Conservation (phyloP, 2,329 filamentous ascomycete genomes). For the Fusarium vanettenii region DNA sequence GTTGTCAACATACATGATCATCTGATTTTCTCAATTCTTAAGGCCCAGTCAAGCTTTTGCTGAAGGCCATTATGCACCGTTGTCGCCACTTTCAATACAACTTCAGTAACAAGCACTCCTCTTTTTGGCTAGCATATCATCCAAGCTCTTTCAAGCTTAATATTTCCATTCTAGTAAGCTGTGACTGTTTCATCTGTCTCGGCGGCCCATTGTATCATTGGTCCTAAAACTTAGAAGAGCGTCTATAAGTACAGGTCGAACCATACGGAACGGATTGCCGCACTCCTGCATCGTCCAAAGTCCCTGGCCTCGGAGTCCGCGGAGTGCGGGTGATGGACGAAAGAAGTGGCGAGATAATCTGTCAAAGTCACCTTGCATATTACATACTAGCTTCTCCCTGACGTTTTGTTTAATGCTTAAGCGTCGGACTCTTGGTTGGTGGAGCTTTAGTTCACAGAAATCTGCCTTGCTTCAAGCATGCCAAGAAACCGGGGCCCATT, state of each 20-base stretch:
- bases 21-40: slow-evolving; percentile 31
- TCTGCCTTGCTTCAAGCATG: slow-evolving; percentile 12
- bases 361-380: slow-evolving; percentile 41
- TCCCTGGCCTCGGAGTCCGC: slow-evolving; percentile 5
- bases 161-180: background rate
- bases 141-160: no score
- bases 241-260: background rate
- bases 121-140: background rate
- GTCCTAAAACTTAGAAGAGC: slow-evolving; percentile 9
- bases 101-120: slow-evolving; percentile 13
- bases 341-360: slow-evolving; percentile 31
- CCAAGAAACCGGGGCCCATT: background rate
- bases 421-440: background rate
- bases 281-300: slow-evolving; percentile 11
- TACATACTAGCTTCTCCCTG: rapidly evolving
- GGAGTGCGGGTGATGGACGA: slow-evolving; percentile 13
- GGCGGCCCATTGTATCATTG: slow-evolving; percentile 26
- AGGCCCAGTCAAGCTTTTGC: slow-evolving; percentile 21
- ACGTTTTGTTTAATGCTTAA: background rate
- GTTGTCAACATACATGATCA: slow-evolving; percentile 37
- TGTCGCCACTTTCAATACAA: slow-evolving; percentile 35
- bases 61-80: slow-evolving; percentile 21
- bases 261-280: slow-evolving; percentile 14
- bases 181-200: slow-evolving; percentile 16
- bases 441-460: background rate